Evolutionary conservation across 2,329 filamentous ascomycete species (phyloP).

Genomic region (Diaporthe amygdali): DNA sequence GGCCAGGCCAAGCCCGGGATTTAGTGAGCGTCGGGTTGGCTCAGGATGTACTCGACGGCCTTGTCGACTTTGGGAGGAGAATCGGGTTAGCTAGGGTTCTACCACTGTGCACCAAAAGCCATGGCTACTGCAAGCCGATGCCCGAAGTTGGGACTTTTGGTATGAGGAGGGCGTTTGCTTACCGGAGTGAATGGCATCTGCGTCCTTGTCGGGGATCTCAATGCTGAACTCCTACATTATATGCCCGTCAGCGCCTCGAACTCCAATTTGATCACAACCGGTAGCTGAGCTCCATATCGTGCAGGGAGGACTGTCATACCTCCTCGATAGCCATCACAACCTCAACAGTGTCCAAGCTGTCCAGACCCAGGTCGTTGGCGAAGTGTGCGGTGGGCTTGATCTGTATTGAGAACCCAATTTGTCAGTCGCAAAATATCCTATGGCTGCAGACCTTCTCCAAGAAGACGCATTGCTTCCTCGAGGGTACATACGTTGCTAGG

Average conservation of each 20-base stretch:
- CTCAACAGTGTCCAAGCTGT: conserved; percentile 98
- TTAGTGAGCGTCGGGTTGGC: conserved; percentile 87
- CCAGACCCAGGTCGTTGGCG: conserved; percentile 93
- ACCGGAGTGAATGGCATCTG: conserved; percentile 93
- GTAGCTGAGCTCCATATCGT: conserved; percentile 15
- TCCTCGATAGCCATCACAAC: conserved; percentile 99
- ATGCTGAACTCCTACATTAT: conserved; percentile 70
- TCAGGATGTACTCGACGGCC: conserved; percentile 91
- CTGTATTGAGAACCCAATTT: conserved; percentile 49
- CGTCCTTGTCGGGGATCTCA: conserved; percentile 97
- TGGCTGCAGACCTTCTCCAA: neutral
- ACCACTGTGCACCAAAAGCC: neutral
- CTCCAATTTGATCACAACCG: neutral
- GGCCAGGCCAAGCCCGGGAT: conserved; percentile 8
- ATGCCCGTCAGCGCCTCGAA: neutral
- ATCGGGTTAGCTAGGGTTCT: neutral
- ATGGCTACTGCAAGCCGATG: no score
- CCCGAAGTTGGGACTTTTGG: no score
- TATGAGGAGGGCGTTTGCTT: conserved; percentile 45
- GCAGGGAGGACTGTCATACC: conserved; percentile 52
- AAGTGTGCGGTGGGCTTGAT: conserved; percentile 88
- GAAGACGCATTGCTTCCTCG: neutral
- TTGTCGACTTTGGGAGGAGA: conserved; percentile 72
- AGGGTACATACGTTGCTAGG: conserved; percentile 60
- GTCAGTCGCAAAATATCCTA: neutral